Conservation (phyloP, 257 asterid genomes). For the Capsicum pubescens region DNA sequence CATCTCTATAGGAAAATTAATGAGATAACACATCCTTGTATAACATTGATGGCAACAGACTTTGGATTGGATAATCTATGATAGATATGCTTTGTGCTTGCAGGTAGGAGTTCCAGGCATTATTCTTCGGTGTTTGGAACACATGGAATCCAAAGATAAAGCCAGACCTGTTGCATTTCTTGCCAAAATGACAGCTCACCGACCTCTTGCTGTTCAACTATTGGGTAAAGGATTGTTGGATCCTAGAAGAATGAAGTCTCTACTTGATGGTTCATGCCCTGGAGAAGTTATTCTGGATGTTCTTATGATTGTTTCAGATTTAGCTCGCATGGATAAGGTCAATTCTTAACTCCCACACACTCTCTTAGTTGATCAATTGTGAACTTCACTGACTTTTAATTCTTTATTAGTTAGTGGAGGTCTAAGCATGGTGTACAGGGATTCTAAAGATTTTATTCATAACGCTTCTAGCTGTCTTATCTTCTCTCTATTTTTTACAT, state of each 20-base stretch:
- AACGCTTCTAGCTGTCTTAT: background rate
- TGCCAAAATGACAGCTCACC: constrained; percentile 81
- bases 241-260: constrained; percentile 69
- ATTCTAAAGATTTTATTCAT: background rate
- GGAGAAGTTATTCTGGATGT: constrained; percentile 82
- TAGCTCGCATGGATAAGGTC: constrained; percentile 99
- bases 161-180: constrained; percentile 88
- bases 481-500: background rate
- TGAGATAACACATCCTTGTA: constrained; percentile 2
- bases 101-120: constrained; percentile 76
- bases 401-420: background rate
- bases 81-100: constrained; percentile 34
- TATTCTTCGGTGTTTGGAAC: constrained; percentile 77
- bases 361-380: background rate
- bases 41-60: background rate
- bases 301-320: constrained; percentile 94
- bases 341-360: background rate
- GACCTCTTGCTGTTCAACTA: constrained; percentile 85
- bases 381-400: constrained; percentile 5
- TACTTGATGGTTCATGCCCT: constrained; percentile 75
- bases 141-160: constrained; percentile 75
- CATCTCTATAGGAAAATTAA: background rate
- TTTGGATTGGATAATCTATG: constrained; percentile 4
- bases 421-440: background rate
- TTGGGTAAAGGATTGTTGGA: constrained; percentile 81